phyloP scores from a whole-genome alignment of 2,329 filamentous ascomycete genomes.

The Monosporascus sp. region DNA sequence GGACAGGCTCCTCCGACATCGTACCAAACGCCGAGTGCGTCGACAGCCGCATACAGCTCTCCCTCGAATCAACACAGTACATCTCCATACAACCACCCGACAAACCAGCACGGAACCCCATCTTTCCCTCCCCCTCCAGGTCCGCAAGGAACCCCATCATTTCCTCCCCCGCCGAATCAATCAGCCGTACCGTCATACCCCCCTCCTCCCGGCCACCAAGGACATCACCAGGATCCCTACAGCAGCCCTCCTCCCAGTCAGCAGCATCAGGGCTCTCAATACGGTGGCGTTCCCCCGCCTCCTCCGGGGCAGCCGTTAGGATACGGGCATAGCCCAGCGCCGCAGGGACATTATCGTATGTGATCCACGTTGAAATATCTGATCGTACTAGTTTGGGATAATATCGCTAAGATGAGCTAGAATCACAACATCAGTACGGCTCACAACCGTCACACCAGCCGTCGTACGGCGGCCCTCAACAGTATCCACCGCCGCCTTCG shows the following conservation, averaged over 20 bases:
- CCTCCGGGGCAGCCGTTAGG: slow-evolving; percentile 15
- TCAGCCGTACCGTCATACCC: slow-evolving; percentile 16
- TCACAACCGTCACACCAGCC: slow-evolving; percentile 21
- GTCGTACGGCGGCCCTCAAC: slow-evolving; percentile 22
- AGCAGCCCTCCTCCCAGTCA: slow-evolving; percentile 21
- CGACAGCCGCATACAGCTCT: slow-evolving; percentile 25
- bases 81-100: slow-evolving; percentile 14
- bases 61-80: slow-evolving; percentile 22
- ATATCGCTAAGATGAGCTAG: slow-evolving; percentile 10
- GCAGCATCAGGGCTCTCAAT: slow-evolving; percentile 20
- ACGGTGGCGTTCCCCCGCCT: slow-evolving; percentile 11
- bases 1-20: slow-evolving; percentile 59
- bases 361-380: background rate
- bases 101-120: slow-evolving; percentile 19
- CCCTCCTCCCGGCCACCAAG: slow-evolving; percentile 23
- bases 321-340: slow-evolving; percentile 24
- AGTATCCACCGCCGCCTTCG: slow-evolving; percentile 25
- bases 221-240: slow-evolving; percentile 14
- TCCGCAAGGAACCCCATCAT: slow-evolving; percentile 16
- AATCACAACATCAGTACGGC: slow-evolving; percentile 26
- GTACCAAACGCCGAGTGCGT: slow-evolving; percentile 42
- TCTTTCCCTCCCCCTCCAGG: slow-evolving; percentile 16
- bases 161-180: slow-evolving; percentile 9
- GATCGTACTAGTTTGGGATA: too few relatives aligned
- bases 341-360: slow-evolving; percentile 26